Conservation (phyloP, 768 basidiomycete genomes). For the Cyathus striatus region DNA sequence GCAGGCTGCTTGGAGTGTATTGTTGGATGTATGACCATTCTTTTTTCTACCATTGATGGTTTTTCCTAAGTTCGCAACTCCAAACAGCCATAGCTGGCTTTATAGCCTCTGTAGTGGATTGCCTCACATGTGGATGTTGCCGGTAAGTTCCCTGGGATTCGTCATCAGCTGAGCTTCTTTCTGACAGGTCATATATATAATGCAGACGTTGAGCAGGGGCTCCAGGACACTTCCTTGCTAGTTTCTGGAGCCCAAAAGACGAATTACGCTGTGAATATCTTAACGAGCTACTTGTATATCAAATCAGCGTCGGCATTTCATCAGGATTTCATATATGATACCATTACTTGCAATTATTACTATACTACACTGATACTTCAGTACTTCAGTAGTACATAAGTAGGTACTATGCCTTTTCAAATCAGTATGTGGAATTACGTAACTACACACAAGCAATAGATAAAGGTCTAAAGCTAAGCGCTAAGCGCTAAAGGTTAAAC, state of each 20-base stretch:
- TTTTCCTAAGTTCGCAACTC: background rate
- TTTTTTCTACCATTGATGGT: background rate
- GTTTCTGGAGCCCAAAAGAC: background rate
- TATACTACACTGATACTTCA: background rate
- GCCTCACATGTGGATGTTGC: constrained; percentile 42
- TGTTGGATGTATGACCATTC: constrained; percentile 29
- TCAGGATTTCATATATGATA: background rate
- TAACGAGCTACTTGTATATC: background rate
- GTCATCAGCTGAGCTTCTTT: background rate
- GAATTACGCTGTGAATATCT: background rate
- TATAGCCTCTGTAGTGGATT: constrained; percentile 34
- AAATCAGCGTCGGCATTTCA: background rate
- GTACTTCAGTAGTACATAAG: background rate
- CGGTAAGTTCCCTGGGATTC: constrained; percentile 13
- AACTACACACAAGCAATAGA: no score
- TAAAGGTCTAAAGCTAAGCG: no score
- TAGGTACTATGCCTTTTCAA: constrained; percentile 90
- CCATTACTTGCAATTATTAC: background rate
- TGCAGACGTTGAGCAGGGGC: background rate
- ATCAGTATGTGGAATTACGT: no score
- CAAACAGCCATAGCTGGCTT: constrained; percentile 34
- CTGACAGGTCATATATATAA: background rate
- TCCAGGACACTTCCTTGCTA: background rate
- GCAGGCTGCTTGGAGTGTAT: constrained; percentile 43
- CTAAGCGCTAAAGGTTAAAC: no score